These are phyloP conservation scores for Podospora comata DNA, from an alignment of 495 filamentous ascomycete genomes.

Conservation along the genomic window DNA sequence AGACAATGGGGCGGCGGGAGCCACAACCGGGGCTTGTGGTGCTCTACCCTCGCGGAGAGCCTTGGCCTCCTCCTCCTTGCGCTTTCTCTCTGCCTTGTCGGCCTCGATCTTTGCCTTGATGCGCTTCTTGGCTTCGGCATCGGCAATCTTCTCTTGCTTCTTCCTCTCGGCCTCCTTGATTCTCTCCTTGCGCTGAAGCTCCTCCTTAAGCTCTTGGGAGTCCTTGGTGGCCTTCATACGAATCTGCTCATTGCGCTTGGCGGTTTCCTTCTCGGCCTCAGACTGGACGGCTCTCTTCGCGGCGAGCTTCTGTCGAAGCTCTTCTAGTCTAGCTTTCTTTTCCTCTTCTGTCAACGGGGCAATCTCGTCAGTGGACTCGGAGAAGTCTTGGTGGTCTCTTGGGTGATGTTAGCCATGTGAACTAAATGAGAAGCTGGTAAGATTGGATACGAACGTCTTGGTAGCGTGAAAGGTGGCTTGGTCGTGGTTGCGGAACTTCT, in stretches of 20 bases:
- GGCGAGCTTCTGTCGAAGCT: conserved; percentile 67
- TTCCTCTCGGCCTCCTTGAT: conserved; percentile 85
- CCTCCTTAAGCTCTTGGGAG: conserved; percentile 74
- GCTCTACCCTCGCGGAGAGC: conserved; percentile 74
- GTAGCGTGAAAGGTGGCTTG: conserved; percentile 87
- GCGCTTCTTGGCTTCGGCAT: conserved; percentile 79
- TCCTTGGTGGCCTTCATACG: conserved; percentile 79
- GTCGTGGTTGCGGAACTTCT: conserved; percentile 76
- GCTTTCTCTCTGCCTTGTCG: conserved; percentile 78
- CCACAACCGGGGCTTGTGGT: conserved; percentile 41
- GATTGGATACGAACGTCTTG: conserved; percentile 60
- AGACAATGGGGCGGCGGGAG: conserved; percentile 37
- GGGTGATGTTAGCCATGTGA: background rate
- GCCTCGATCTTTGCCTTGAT: conserved; percentile 90
- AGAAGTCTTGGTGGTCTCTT: conserved; percentile 80
- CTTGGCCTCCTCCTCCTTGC: conserved; percentile 78
- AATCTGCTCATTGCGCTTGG: conserved; percentile 94
- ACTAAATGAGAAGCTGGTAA: background rate
- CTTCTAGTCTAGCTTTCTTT: conserved; percentile 72
- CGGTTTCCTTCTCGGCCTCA: conserved; percentile 73
- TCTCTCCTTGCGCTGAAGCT: conserved; percentile 79
- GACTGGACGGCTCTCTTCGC: conserved; percentile 70
- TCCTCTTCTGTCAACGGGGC: conserved; percentile 88
- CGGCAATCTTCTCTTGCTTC: conserved; percentile 79
- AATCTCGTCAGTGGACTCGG: conserved; percentile 88